A percentile compares a stretch with the other conserved stretches of the same genome.
phyloP scores from a whole-genome alignment of 75 land plant genomes.

The Pinus albicaulis region DNA sequence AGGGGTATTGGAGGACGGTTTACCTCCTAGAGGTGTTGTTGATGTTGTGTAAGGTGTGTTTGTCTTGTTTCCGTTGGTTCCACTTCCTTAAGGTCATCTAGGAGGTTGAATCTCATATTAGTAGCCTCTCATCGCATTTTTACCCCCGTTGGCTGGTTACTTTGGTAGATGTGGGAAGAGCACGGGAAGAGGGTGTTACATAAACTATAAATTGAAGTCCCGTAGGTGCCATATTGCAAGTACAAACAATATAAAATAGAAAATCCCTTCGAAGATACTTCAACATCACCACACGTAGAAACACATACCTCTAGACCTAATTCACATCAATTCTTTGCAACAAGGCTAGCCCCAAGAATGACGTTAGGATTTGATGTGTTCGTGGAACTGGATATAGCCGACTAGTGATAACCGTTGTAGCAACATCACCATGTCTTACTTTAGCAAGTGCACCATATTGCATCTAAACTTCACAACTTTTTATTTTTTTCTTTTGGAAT shows the following conservation, averaged over 20 bases:
- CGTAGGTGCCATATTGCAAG: neutral
- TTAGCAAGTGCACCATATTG: constrained; percentile 87
- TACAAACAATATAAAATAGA: neutral
- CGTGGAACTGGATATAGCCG: constrained; percentile 94
- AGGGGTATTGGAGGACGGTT: too few relatives aligned
- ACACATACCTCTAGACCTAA: constrained; percentile 67
- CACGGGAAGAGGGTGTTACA: too few relatives aligned
- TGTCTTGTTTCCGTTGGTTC: too few relatives aligned
- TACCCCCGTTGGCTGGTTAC: too few relatives aligned
- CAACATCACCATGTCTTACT: constrained; percentile 90
- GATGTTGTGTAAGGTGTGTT: too few relatives aligned
- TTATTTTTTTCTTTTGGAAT: constrained; percentile 71
- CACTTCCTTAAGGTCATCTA: too few relatives aligned
- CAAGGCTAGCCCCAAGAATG: constrained; percentile 96
- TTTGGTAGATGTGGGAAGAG: too few relatives aligned
- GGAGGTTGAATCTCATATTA: too few relatives aligned
- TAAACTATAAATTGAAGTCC: too few relatives aligned
- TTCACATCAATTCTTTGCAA: constrained; percentile 90
- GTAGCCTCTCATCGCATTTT: too few relatives aligned
- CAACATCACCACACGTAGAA: neutral
- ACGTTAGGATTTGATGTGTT: constrained; percentile 99
- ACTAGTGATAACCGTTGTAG: constrained; percentile 95
- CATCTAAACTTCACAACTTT: constrained; percentile 72
- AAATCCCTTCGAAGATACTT: neutral
- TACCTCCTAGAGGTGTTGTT: too few relatives aligned